Percentiles rank a stretch among this genome's conserved stretches.
Conservation (phyloP, 768 basidiomycete species). For the Boletus coccyginus region DNA sequence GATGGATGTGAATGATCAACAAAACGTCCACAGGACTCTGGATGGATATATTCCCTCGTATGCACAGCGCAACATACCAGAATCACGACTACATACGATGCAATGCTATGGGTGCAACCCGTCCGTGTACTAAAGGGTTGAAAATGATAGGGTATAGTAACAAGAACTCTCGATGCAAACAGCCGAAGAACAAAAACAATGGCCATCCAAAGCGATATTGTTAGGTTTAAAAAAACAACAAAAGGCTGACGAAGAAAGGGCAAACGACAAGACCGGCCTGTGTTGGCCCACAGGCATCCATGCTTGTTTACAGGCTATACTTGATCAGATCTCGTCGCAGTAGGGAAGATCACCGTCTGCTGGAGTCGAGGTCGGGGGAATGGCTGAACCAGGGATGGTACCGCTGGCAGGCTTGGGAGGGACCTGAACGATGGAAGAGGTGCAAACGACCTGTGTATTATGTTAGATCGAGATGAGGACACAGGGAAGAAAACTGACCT, state of each 20-base stretch:
- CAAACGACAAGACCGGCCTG: conserved; percentile 30
- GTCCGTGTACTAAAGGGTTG: not conserved
- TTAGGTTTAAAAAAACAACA: not conserved
- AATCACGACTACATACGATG: conserved; percentile 25
- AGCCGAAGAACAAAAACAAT: not conserved
- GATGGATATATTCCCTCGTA: conserved; percentile 16
- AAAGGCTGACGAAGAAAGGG: not conserved
- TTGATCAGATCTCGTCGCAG: conserved; percentile 41
- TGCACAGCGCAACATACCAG: conserved; percentile 25
- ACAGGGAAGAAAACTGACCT: conserved; percentile 44
- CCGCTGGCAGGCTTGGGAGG: conserved; percentile 44
- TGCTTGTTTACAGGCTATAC: conserved; percentile 1
- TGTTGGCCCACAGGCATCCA: conserved; percentile 14
- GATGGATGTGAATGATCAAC: too few relatives aligned
- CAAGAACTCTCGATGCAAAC: conserved; percentile 3
- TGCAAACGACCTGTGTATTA: conserved; percentile 51
- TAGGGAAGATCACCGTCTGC: conserved; percentile 40
- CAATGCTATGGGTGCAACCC: conserved; percentile 8
- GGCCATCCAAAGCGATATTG: conserved; percentile 2
- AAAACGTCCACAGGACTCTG: conserved; percentile 15
- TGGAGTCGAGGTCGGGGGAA: conserved; percentile 34
- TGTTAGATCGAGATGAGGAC: not conserved
- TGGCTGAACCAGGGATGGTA: conserved; percentile 20
- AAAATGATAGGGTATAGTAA: conserved; percentile 24
- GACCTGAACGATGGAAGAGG: conserved; percentile 36